Percentiles rank a stretch among this genome's conserved stretches.
These are phyloP conservation scores for Paramecium pentaurelia DNA, from an alignment of 73 alveolate species.

Conservation along the genomic window DNA sequence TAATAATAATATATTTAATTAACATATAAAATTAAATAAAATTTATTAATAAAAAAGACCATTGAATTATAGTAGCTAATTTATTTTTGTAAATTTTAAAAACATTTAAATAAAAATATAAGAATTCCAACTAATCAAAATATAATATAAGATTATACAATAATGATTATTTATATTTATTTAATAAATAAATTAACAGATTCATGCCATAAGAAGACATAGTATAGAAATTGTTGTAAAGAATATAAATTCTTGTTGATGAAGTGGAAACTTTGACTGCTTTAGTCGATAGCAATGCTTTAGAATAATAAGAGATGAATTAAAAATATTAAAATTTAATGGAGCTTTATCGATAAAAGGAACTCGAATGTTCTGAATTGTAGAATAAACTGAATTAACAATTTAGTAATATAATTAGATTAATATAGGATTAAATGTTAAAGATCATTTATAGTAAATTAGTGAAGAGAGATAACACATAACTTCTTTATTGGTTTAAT, in stretches of 20 bases:
- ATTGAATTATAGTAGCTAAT: background rate
- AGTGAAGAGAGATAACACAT: background rate
- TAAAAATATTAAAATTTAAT: conserved; percentile 14
- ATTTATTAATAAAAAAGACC: background rate
- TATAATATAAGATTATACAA: background rate
- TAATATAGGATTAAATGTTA: background rate
- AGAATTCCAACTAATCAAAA: background rate
- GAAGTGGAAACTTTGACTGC: conserved; percentile 42
- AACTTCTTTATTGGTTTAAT: background rate
- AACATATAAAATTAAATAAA: background rate
- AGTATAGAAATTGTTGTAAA: background rate
- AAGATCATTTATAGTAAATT: background rate
- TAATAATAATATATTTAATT: background rate
- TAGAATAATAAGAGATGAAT: background rate
- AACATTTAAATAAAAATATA: background rate
- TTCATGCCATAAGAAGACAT: conserved; percentile 38
- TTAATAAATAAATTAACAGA: background rate
- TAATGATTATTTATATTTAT: background rate
- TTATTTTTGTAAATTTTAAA: background rate
- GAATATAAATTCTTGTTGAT: background rate
- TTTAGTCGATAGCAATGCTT: background rate
- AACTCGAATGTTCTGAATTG: background rate
- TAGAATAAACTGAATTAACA: background rate
- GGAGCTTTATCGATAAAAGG: background rate
- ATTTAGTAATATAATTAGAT: background rate